Percentiles rank a stretch among this genome's conserved stretches.
Evolutionary conservation across 2,329 filamentous ascomycete genomes (phyloP).

Genomic region (Lachnellula subtilissima): DNA sequence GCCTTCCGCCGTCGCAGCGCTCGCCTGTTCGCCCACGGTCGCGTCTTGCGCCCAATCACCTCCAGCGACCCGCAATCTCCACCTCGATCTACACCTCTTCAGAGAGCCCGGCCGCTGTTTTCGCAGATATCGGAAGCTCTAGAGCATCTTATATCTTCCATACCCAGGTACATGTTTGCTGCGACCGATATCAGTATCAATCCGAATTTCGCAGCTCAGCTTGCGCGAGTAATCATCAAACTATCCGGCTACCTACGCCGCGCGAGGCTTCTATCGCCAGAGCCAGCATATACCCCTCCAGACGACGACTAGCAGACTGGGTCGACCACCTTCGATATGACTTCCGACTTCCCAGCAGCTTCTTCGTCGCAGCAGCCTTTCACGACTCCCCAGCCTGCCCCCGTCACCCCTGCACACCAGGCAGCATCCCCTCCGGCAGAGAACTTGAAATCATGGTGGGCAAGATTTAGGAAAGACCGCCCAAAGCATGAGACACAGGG

Average conservation of each 20-base stretch:
- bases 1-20: slow-evolving; percentile 8
- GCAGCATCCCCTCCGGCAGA: slow-evolving; percentile 72
- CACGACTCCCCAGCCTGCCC: slow-evolving; percentile 26
- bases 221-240: slow-evolving; percentile 13
- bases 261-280: slow-evolving; percentile 5
- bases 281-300: slow-evolving; percentile 6
- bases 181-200: not conserved
- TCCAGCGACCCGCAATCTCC: slow-evolving; percentile 4
- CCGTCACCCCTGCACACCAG: slow-evolving; percentile 16
- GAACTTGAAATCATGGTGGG: slow-evolving; percentile 96
- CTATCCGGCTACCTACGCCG: slow-evolving; percentile 12
- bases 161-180: not conserved
- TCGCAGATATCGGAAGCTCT: slow-evolving; percentile 5
- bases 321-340: slow-evolving; percentile 19
- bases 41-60: slow-evolving; percentile 21
- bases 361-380: slow-evolving; percentile 29
- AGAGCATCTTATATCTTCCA: not conserved
- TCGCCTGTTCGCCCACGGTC: slow-evolving; percentile 18
- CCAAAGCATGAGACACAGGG: slow-evolving; percentile 53
- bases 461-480: slow-evolving; percentile 73
- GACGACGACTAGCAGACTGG: slow-evolving; percentile 14
- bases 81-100: not conserved
- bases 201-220: not conserved
- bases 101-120: not conserved
- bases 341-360: slow-evolving; percentile 20